Evolutionary conservation across 2,329 filamentous ascomycete species (phyloP), one percentile per base, ranked within the genome.

Genomic region (Paracamarosporium sp.): DNA sequence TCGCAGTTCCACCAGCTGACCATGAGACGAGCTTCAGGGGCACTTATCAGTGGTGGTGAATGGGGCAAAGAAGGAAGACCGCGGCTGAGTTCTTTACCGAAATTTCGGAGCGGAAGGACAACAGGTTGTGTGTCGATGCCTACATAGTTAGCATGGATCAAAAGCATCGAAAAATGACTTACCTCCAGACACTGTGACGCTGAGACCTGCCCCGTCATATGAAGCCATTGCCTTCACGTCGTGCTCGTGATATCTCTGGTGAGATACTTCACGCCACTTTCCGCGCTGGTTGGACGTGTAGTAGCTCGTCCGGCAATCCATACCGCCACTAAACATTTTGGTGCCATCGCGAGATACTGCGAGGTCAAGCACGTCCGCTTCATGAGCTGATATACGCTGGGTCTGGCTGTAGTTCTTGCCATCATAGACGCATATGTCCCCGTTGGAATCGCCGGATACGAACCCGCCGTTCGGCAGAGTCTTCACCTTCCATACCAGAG

Each of bases 151-250:
- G 81, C 65, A 80, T 63, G 60, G 55, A 9, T 22, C 53, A 25
- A 9, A 50, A 56, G 53, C 43, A 30, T 11, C 22, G 22, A 22
- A 41, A 28, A 57, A 30, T 74, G 13, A 30, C 83, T 77, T 81
- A 91, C 93, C 95, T 85, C 95, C 95, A 62, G 94, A 96, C 15
- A 96, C 91, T 11, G 97, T 83, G 54, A 98, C 88, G 70, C 92
- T 98, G 71, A 97, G 86, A 48, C 87, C 87, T 50, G 86, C 88
- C 51, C 89, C 89, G 76, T 99, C 95, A 63, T 94, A 98, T 0
- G 91, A 88, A 31, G 93, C 91, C 87, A 98, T 91, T 1, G 92
- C 87, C 80, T 98, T 98, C 69, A 98, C 93, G 79, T 99, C 95
- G 76, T 98, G 93, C 44, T 90, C 87, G 73, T 99, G 95, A 72